Evolutionary conservation across 306 rosid genomes (phyloP).

Genomic region (Crataegus laevigata): DNA sequence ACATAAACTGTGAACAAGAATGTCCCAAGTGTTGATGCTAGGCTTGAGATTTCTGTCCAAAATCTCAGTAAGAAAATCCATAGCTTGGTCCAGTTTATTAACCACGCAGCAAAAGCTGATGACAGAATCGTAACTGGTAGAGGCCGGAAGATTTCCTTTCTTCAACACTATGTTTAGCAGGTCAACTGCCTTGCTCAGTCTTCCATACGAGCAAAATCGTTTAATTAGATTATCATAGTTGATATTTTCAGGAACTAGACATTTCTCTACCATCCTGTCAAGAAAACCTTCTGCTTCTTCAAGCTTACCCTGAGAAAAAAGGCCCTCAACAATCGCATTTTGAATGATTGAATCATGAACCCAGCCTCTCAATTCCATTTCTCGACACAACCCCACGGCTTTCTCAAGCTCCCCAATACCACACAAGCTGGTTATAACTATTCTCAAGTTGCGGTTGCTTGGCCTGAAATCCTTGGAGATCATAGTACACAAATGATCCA

Average conservation of each 20-base stretch:
- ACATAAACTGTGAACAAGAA: conserved; percentile 49
- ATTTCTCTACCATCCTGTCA: conserved; percentile 49
- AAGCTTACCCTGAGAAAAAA: conserved; percentile 49
- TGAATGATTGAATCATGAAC: conserved; percentile 59
- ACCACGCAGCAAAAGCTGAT: conserved; percentile 46
- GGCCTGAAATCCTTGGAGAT: conserved; percentile 55
- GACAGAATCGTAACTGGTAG: conserved; percentile 62
- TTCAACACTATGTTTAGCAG: conserved; percentile 65
- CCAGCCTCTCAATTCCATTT: conserved; percentile 70
- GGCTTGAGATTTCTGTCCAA: conserved; percentile 46
- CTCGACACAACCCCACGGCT: conserved; percentile 53
- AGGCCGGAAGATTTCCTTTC: conserved; percentile 50
- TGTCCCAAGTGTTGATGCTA: conserved; percentile 37
- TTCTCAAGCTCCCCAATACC: conserved; percentile 43
- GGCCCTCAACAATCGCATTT: conserved; percentile 44
- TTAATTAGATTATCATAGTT: conserved; percentile 60
- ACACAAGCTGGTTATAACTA: conserved; percentile 50
- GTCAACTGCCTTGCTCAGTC: conserved; percentile 51
- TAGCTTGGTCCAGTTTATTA: conserved; percentile 43
- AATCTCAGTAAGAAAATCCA: conserved; percentile 68
- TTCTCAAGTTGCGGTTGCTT: conserved; percentile 55
- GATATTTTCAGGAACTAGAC: conserved; percentile 53
- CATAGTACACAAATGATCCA: conserved; percentile 51
- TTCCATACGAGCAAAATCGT: conserved; percentile 51
- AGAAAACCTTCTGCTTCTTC: conserved; percentile 63